phyloP scores from a whole-genome alignment of 2,329 filamentous ascomycete genomes.

The Pyrenophora tritici-repentis region DNA sequence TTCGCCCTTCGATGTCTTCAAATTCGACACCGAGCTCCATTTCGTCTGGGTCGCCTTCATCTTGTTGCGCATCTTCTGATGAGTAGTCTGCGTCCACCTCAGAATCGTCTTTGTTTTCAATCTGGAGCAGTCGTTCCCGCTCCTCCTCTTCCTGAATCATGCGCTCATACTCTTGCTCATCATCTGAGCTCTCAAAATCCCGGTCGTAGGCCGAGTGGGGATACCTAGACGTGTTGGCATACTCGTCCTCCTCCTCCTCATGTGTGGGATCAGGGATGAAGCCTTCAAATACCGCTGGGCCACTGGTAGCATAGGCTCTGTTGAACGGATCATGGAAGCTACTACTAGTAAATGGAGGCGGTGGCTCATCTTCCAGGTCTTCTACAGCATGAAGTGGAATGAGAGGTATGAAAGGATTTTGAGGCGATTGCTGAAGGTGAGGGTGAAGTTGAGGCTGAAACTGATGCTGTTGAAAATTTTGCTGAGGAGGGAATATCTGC shows the following conservation, averaged over 20 bases:
- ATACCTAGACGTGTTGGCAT: constrained; percentile 27
- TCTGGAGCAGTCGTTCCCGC: constrained; percentile 34
- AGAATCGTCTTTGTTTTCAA: constrained; percentile 37
- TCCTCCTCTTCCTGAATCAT: constrained; percentile 33
- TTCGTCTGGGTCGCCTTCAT: constrained; percentile 41
- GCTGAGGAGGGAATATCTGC: constrained; percentile 24
- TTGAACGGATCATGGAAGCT: constrained; percentile 30
- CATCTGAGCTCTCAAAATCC: constrained; percentile 34
- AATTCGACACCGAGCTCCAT: constrained; percentile 36
- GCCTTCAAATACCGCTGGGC: constrained; percentile 47
- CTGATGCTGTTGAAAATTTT: constrained; percentile 21
- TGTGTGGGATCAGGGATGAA: constrained; percentile 45
- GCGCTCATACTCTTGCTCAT: constrained; percentile 35
- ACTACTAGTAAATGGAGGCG: constrained; percentile 18
- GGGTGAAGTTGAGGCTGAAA: neutral
- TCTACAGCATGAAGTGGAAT: constrained; percentile 31
- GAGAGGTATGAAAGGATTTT: constrained; percentile 25
- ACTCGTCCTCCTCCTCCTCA: constrained; percentile 44
- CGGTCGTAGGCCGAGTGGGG: constrained; percentile 27
- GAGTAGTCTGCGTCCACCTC: constrained; percentile 45
- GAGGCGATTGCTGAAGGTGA: constrained; percentile 14
- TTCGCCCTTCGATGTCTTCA: constrained; percentile 31
- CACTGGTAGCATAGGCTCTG: constrained; percentile 29
- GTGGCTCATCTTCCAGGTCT: constrained; percentile 20
- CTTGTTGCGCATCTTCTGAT: constrained; percentile 38